Evolutionary conservation across 805 yeast genomes (phyloP), one percentile per base, ranked within the genome.

Genomic region (Metschnikowia gruessii): DNA sequence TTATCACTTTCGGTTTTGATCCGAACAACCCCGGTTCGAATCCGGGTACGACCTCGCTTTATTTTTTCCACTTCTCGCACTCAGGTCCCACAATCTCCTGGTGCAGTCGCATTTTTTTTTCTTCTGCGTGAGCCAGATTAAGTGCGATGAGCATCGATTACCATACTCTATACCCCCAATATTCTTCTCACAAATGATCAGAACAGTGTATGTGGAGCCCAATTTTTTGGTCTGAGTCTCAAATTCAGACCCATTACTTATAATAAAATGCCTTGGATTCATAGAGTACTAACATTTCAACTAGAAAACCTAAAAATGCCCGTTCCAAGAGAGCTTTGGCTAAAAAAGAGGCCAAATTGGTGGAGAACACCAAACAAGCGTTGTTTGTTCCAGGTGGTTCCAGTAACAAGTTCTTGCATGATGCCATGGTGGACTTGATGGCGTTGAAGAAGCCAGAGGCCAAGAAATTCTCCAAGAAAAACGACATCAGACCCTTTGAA

Each of bases 321-420:
- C 89, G 98, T 62, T 81, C 97, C 46, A 94, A 94, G 73, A 82
- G 99, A 68, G 98, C 96, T 6, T 64, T 91, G 53, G 96, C 90
- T 52, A 85, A 86, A 60, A 85, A 82, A 58, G 96, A 90, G 59
- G 81, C 97, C 43, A 92, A 90, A 69, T 66, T 89, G 39, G 85
- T 85, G 8, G 99, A 94, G 66, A 91, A 94, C 66, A 82, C 85
- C 52, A 94, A 94, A 68, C 79, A 82, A 45, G 97, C 97, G 0
- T 76, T 94, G 47, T 94, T 94, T 60, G 82, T 94, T 37, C 96
- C 97, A 16, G 99, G 98, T 13, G 71, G 86, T 43, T 84, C 89
- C 15, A 75, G 91, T 39, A 87, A 80, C 67, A 82, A 87, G 64
- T 69, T 85, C 8, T 73, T 90, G 37, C 97, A 90, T 63, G 96